These are phyloP conservation scores for Lodderomyces orthopsilosis DNA, from an alignment of 1,139 yeast species.

Conservation along the genomic window DNA sequence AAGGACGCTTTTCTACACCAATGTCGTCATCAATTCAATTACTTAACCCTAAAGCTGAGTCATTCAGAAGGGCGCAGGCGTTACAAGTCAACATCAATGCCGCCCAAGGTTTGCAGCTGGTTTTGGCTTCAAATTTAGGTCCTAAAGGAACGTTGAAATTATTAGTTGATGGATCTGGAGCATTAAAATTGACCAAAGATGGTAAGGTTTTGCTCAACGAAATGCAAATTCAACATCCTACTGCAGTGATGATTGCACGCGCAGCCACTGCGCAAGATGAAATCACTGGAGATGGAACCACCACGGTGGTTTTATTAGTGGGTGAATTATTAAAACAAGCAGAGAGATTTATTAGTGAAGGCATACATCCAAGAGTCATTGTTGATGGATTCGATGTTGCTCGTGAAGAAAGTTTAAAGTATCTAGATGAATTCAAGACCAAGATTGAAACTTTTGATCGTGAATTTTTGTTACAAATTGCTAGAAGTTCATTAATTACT, in stretches of 20 bases:
- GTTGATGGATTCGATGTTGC: slow-evolving; percentile 96
- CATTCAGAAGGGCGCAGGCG: slow-evolving; percentile 91
- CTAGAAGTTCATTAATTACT: slow-evolving; percentile 83
- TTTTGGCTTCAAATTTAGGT: slow-evolving; percentile 86
- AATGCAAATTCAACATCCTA: slow-evolving; percentile 99
- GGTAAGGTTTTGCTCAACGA: slow-evolving; percentile 92
- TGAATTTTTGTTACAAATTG: slow-evolving; percentile 86
- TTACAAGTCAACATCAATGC: slow-evolving; percentile 92
- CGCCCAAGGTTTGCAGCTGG: slow-evolving; percentile 95
- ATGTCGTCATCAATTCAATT: slow-evolving; percentile 74
- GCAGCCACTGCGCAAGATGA: slow-evolving; percentile 99
- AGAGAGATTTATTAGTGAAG: slow-evolving; percentile 86
- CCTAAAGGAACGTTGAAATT: slow-evolving; percentile 97
- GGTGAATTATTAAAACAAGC: slow-evolving; percentile 96
- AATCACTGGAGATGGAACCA: slow-evolving; percentile 98
- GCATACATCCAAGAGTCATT: slow-evolving; percentile 91
- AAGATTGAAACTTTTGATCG: slow-evolving; percentile 61
- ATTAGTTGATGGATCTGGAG: slow-evolving; percentile 96
- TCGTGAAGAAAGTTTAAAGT: slow-evolving; percentile 68
- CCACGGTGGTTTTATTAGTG: slow-evolving; percentile 91
- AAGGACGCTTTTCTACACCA: not conserved
- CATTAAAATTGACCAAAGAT: slow-evolving; percentile 92
- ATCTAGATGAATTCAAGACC: slow-evolving; percentile 57
- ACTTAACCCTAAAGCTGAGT: slow-evolving; percentile 95
- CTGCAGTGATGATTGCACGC: slow-evolving; percentile 97